These are phyloP conservation scores for Ascoidea tarda DNA, from an alignment of 805 yeast genomes.

Conservation along the genomic window DNA sequence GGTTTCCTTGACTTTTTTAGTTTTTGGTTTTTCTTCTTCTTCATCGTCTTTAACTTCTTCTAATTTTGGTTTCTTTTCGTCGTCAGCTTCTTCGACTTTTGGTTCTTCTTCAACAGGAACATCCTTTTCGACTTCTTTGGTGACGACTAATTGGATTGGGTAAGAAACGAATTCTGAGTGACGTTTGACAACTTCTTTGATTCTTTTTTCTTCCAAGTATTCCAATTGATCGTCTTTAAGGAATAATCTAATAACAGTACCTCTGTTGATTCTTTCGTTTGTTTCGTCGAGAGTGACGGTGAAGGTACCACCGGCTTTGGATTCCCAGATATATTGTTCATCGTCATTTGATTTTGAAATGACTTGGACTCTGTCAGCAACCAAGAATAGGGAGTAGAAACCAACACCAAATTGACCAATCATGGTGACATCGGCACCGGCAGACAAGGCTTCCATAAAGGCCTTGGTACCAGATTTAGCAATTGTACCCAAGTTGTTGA, in stretches of 20 bases:
- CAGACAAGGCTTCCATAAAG: constrained; percentile 98
- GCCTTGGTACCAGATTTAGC: constrained; percentile 99
- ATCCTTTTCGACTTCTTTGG: constrained; percentile 98
- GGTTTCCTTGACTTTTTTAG: constrained; percentile 81
- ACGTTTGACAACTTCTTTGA: constrained; percentile 97
- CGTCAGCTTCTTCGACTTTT: constrained; percentile 31
- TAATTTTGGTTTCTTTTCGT: constrained; percentile 55
- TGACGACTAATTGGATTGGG: constrained; percentile 96
- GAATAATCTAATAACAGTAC: constrained; percentile 90
- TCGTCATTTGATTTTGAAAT: constrained; percentile 97
- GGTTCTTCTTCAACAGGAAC: constrained; percentile 72
- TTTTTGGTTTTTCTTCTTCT: constrained; percentile 55
- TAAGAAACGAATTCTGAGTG: constrained; percentile 98
- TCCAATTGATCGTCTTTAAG: constrained; percentile 98
- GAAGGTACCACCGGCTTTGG: constrained; percentile 99
- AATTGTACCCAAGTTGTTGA: constrained; percentile 98
- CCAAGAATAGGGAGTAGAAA: constrained; percentile 98
- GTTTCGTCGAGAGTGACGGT: constrained; percentile 83
- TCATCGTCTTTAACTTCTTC: constrained; percentile 70
- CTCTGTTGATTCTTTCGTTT: constrained; percentile 83
- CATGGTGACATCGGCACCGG: constrained; percentile 99
- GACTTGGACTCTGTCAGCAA: constrained; percentile 97
- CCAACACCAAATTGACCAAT: constrained; percentile 99
- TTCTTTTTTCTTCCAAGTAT: constrained; percentile 98
- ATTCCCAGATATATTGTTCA: constrained; percentile 99